These are phyloP conservation scores for Leccinum variabile DNA, from an alignment of 1,284 basidiomycete species.

Conservation along the genomic window DNA sequence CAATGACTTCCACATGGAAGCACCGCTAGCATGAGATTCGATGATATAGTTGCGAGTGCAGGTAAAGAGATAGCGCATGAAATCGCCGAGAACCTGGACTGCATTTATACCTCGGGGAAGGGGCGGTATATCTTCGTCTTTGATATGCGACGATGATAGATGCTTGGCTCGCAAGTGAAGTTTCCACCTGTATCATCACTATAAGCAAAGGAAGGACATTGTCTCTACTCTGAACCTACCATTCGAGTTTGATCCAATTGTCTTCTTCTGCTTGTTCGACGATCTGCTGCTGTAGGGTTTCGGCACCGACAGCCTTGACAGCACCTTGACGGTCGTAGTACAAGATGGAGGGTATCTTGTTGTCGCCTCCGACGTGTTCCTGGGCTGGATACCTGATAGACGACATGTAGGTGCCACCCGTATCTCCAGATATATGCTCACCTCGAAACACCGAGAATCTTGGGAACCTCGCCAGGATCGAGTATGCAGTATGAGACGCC, in stretches of 20 bases:
- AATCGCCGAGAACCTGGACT: conserved; percentile 51
- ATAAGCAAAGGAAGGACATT: neutral
- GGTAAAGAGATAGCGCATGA: conserved; percentile 47
- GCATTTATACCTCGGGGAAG: conserved; percentile 47
- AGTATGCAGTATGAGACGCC: conserved; percentile 47
- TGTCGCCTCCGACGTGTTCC: conserved; percentile 41
- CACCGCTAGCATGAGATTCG: conserved; percentile 46
- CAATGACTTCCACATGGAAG: conserved; percentile 38
- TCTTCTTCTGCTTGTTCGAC: conserved; percentile 46
- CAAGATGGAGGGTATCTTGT: conserved; percentile 56
- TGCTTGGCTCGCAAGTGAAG: conserved; percentile 47
- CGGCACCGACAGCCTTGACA: conserved; percentile 49
- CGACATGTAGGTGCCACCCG: neutral
- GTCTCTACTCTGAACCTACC: conserved; percentile 35
- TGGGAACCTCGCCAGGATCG: conserved; percentile 47
- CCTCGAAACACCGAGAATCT: conserved; percentile 45
- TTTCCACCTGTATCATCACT: conserved; percentile 49
- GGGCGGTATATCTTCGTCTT: conserved; percentile 38
- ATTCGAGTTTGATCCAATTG: conserved; percentile 46
- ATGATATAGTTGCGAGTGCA: conserved; percentile 48
- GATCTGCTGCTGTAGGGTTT: conserved; percentile 42
- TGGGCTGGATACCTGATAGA: conserved; percentile 42
- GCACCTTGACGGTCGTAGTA: conserved; percentile 48
- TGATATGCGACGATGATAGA: conserved; percentile 27
- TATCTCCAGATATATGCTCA: conserved; percentile 4